Base-by-base conservation (phyloP, 257 asterid species). In the Nicotiana knightiana region DNA sequence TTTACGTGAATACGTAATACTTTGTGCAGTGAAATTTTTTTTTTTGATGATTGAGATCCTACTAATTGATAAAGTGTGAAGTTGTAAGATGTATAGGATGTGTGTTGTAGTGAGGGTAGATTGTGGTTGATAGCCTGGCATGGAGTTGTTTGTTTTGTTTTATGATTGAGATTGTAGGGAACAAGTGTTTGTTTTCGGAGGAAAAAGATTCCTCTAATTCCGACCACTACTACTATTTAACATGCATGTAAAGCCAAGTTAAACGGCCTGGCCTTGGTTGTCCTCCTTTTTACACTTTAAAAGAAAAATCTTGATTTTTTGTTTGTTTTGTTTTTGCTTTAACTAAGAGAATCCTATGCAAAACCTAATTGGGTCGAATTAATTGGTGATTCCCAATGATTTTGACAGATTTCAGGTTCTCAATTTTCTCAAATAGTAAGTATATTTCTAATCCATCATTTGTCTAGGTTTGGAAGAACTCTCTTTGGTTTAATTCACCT, bases 121-220 rank as follows among this genome's bases (percentile, higher is more conserved):
- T 12, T 64, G 48, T 71, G 78, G 21, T 7, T 46, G 59, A 71
- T 71, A 71, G 37, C 35, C 78, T 71, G 61, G 59, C 78, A 26
- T 24, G 6, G 59, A 71, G 78, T 24, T 71, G 59, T 71, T 68
- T 71, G 24, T 4, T 53, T 53, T 17, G 57, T 53, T 37, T 71
- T 46, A 71, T 71, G 78, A 71, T 71, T 71, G 78, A 46, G 37
- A 43, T 37, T 10, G 58, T 39, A 70, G 65, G 68, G 39, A 39
- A n/a, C 33, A 68, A 68, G 10, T n/a, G 33, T 68, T 39, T 39
- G 77, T n/a, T 0, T 68, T 68, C 1, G 57, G 33, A 39, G 57
- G 84, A 63, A 37, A 21, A 55, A 66, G 70, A 67, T 81, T 54
- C 80, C 61, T 68, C 12, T 81, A 21, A 46, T 21, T 11, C 83